Evolutionary conservation across 108 stramenopile genomes (phyloP).

Genomic region (Skeletonema grethae): DNA sequence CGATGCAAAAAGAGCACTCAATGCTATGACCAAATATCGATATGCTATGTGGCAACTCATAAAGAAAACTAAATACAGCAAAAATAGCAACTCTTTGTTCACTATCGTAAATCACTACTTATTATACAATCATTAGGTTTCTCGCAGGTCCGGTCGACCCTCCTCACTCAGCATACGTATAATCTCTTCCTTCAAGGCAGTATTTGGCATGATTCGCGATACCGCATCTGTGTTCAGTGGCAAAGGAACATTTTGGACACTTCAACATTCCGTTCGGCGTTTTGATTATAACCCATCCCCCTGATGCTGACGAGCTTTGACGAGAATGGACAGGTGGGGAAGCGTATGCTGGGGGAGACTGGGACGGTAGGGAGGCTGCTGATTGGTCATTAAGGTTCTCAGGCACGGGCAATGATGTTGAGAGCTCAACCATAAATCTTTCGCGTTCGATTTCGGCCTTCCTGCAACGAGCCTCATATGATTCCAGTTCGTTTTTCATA

Average conservation of each 20-base stretch:
- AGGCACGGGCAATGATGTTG: background rate
- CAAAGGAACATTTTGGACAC: background rate
- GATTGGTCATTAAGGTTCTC: background rate
- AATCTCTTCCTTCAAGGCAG: background rate
- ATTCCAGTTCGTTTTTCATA: slow-evolving; percentile 18
- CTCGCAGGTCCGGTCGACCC: background rate
- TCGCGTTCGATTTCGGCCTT: slow-evolving; percentile 6
- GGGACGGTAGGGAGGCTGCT: background rate
- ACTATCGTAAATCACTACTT: no score
- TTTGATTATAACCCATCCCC: background rate
- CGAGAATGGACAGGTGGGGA: background rate
- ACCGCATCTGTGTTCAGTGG: background rate
- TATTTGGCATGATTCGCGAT: background rate
- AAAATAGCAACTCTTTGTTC: background rate
- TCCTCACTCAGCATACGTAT: background rate
- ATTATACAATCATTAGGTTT: no score
- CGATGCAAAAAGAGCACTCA: background rate
- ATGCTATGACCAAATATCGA: background rate
- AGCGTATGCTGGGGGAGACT: background rate
- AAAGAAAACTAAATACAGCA: background rate
- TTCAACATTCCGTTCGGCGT: background rate
- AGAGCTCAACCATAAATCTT: slow-evolving; percentile 13
- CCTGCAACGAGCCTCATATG: background rate
- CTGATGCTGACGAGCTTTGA: background rate
- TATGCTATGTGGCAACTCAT: background rate